These are phyloP conservation scores for Saccharomyces eubayanus DNA, from an alignment of 805 yeast genomes.

Conservation along the genomic window DNA sequence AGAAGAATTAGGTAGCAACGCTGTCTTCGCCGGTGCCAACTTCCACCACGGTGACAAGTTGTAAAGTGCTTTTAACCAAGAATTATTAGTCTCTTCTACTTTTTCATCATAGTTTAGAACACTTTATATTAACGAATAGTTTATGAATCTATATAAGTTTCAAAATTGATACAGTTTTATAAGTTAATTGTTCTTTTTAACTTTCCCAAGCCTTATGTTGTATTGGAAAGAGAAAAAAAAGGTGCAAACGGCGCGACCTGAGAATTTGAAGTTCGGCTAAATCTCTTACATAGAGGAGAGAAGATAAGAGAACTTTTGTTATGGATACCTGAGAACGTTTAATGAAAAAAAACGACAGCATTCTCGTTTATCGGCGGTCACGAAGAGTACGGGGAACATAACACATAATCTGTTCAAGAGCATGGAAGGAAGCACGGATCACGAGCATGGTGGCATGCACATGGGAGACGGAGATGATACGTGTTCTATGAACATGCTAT, in stretches of 20 bases:
- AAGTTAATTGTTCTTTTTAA: neutral
- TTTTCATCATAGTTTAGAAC: slow-evolving; percentile 4
- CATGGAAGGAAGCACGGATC: neutral
- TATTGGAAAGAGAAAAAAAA: neutral
- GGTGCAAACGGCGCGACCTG: neutral
- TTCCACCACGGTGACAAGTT: slow-evolving; percentile 55
- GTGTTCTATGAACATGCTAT: slow-evolving; percentile 64
- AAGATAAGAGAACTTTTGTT: neutral
- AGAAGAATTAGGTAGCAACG: slow-evolving; percentile 97
- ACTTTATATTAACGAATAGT: slow-evolving; percentile 6
- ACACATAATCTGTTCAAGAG: neutral
- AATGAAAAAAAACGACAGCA: neutral
- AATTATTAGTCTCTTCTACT: slow-evolving; percentile 1
- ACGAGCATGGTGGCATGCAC: slow-evolving; percentile 11
- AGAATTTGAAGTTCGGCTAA: neutral
- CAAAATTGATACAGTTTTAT: slow-evolving; percentile 12
- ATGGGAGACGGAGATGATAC: slow-evolving; percentile 25
- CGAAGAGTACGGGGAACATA: neutral
- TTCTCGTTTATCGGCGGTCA: neutral
- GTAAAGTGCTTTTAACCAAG: slow-evolving; percentile 15
- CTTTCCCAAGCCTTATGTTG: neutral
- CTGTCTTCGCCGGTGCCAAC: slow-evolving; percentile 86
- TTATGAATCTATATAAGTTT: slow-evolving; percentile 12
- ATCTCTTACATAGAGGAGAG: too few relatives aligned
- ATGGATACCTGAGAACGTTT: neutral